Conservation (phyloP, 2,329 filamentous ascomycete species). For the Penicillium sp. region DNA sequence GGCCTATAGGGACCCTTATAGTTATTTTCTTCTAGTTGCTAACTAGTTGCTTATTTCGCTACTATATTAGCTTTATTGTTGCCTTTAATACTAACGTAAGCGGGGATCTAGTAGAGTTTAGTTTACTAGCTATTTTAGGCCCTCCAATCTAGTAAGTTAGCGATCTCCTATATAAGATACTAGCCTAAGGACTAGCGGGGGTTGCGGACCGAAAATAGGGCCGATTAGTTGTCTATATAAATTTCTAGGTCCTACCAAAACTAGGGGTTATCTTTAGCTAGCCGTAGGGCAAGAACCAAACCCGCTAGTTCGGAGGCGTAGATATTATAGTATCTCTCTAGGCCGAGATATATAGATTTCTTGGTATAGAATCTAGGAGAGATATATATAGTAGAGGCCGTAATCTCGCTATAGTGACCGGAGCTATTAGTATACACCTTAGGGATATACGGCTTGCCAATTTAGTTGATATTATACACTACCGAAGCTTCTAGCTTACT, state of each 20-base stretch:
- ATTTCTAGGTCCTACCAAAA: not conserved
- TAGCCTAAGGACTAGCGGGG: conserved; percentile 6
- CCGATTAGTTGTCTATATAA: conserved; percentile 8
- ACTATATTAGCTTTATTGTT: conserved; percentile 1
- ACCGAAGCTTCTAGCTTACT: not conserved
- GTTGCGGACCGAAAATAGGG: conserved; percentile 5
- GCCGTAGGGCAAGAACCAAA: not conserved
- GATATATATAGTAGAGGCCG: not conserved
- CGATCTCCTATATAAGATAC: conserved; percentile 2
- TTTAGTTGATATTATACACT: conserved; percentile 13
- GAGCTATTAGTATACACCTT: conserved; percentile 1
- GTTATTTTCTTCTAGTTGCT: not conserved
- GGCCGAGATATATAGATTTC: conserved; percentile 1
- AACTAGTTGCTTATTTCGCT: conserved; percentile 2
- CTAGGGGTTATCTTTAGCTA: not conserved
- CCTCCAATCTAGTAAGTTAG: not conserved
- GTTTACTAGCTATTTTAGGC: not conserved
- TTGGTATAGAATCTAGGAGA: not conserved
- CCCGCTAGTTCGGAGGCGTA: conserved; percentile 7
- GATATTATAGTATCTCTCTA: not conserved
- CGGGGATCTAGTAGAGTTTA: conserved; percentile 5
- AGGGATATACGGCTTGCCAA: not conserved
- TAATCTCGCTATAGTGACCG: not conserved
- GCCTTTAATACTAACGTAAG: conserved; percentile 2
- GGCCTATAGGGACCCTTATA: conserved; percentile 7